Base-by-base conservation (phyloP, 805 yeast species). In the Zygosaccharomyces bisporus region DNA sequence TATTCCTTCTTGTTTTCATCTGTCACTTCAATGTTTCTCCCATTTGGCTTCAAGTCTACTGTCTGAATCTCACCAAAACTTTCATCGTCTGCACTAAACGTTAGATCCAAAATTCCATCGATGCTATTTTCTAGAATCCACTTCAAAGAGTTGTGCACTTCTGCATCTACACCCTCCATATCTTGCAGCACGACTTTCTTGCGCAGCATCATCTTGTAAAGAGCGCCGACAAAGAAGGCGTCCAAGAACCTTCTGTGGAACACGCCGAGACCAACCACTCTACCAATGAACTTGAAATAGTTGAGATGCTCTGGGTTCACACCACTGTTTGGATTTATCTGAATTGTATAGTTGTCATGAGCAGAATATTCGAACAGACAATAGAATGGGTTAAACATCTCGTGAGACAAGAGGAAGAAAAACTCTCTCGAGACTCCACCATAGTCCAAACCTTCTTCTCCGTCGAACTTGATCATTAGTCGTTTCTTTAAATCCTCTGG, bases 341-440 rank as follows among this genome's bases (percentile, higher is more conserved):
- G 99, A 65, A 93, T 75, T 0, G 99, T 93, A 71, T 93, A 93
- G 68, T 93, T 93, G 71, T 93, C 99, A 69, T 90, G 95, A 29
- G 98, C 95, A 13, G 97, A 89, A 68, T 93, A 93, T 70, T 93
- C 97, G 66, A 93, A 93, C 60, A 93, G 73, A 71, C 99, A 91
- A 68, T 93, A 93, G 67, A 90, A 87, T 51, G 99, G 99, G 65
- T 93, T 90, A 69, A 93, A 93, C 96, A 93, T 93, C 69, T 93
- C 98, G 65, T 93, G 99, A 3, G 98, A 90, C 54, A 93, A 75
- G 63, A 90, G 75, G 71, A 90, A 93, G 83, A 93, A 93, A 68
- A 88, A 93, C 69, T 93, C 99, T 72, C 99, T 79, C 23, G 97
- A 88, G 51, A 93, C 98, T 65, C 99, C 99, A 76, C 99, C 99